Percentiles rank a stretch among this genome's conserved stretches.
Conservation (phyloP, 768 basidiomycete genomes). For the Russula ochroleuca region DNA sequence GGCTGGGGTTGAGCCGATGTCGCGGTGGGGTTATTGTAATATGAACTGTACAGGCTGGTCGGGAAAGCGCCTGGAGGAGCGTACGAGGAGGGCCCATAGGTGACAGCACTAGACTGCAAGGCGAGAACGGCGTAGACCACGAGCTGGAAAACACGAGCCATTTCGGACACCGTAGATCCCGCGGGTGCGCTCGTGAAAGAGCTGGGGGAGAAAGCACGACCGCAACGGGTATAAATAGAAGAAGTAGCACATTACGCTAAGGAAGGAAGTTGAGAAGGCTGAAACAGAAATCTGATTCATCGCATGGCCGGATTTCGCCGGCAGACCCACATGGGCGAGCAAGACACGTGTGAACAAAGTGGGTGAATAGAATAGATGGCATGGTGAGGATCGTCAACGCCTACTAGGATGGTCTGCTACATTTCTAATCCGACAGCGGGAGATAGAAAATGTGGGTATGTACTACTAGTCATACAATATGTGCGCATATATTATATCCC, state of each 20-base stretch:
- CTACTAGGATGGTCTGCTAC: not conserved
- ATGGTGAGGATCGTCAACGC: no score
- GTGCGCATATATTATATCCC: slow-evolving; percentile 10
- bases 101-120: not conserved
- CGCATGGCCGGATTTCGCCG: no score
- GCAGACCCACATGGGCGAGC: not conserved
- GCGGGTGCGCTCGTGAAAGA: not conserved
- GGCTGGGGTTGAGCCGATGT: slow-evolving; percentile 72
- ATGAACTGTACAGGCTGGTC: slow-evolving; percentile 56
- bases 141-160: slow-evolving; percentile 6
- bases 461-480: slow-evolving; percentile 10
- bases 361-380: not conserved
- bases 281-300: no score
- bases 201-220: not conserved
- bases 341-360: not conserved
- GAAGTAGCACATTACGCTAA: not conserved
- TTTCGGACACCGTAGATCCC: not conserved
- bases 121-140: slow-evolving; percentile 16
- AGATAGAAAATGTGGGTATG: not conserved
- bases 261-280: not conserved
- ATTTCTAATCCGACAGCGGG: not conserved
- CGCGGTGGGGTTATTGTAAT: slow-evolving; percentile 70
- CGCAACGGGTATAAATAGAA: slow-evolving; percentile 2
- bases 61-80: slow-evolving; percentile 62
- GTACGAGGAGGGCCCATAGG: slow-evolving; percentile 44